These are phyloP conservation scores for Dryas octopetala DNA, from an alignment of 306 rosid species.

Conservation along the genomic window DNA sequence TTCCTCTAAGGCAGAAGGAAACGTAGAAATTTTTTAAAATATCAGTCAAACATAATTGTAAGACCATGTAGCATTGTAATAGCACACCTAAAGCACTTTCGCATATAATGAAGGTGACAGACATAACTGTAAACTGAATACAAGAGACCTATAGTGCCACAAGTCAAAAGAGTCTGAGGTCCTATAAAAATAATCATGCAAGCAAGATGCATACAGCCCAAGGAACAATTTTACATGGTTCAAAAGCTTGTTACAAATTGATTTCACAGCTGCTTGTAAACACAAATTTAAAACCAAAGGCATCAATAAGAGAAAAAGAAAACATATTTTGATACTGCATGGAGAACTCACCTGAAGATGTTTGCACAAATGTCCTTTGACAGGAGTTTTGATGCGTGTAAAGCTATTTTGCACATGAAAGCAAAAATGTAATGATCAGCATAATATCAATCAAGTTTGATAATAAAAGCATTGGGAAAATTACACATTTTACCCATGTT, in stretches of 20 bases:
- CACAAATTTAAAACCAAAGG: neutral
- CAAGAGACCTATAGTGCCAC: neutral
- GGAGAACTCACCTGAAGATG: constrained; percentile 73
- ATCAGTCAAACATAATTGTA: neutral
- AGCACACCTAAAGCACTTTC: constrained; percentile 4
- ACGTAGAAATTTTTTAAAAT: neutral
- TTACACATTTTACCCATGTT: neutral
- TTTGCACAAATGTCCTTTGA: constrained; percentile 84
- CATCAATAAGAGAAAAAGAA: neutral
- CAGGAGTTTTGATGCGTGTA: constrained; percentile 75
- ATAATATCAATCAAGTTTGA: neutral
- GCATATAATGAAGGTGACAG: neutral
- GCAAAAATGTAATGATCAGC: constrained; percentile 23
- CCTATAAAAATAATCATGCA: neutral
- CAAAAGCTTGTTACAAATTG: neutral
- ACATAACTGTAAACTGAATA: constrained; percentile 2
- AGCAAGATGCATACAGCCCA: neutral
- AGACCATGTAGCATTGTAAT: neutral
- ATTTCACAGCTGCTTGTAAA: neutral
- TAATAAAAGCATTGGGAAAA: neutral
- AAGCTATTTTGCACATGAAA: constrained; percentile 50
- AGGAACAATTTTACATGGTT: neutral
- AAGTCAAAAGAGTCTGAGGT: neutral
- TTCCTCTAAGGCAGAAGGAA: neutral
- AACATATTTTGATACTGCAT: constrained; percentile 2